Conservation (phyloP, 2,329 filamentous ascomycete genomes). For the Epichloe bromicola region DNA sequence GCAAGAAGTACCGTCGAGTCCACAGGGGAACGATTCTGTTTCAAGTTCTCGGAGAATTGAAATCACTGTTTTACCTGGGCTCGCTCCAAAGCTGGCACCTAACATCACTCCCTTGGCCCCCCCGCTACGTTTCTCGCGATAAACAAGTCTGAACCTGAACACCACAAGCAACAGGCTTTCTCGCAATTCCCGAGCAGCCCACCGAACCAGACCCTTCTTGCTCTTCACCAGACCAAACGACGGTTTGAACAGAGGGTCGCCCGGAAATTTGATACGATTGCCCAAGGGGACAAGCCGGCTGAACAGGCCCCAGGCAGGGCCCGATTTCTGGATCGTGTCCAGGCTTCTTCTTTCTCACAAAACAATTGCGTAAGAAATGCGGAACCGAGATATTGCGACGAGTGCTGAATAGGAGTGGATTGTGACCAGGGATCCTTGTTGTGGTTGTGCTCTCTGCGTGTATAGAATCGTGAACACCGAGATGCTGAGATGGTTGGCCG, state of each 20-base stretch:
- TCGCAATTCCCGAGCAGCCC: neutral
- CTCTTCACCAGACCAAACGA: constrained; percentile 17
- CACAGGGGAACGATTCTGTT: neutral
- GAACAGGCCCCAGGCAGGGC: neutral
- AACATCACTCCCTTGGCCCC: neutral
- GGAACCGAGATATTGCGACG: constrained; percentile 14
- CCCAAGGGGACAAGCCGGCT: neutral
- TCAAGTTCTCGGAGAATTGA: neutral
- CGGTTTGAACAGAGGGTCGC: constrained; percentile 12
- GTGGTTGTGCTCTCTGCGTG: neutral
- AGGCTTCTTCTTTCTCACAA: constrained; percentile 1
- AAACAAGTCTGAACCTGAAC: constrained; percentile 2
- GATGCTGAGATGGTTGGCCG: constrained; percentile 9
- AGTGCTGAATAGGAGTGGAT: constrained; percentile 24
- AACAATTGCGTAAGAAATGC: constrained; percentile 12
- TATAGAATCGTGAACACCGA: neutral
- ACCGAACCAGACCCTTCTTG: neutral
- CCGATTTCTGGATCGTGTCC: neutral
- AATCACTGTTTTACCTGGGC: neutral
- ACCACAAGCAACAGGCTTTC: neutral
- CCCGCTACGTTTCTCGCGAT: neutral
- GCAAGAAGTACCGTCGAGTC: neutral
- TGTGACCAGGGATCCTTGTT: constrained; percentile 9
- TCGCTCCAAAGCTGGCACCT: neutral
- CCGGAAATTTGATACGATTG: constrained; percentile 2